Conservation (phyloP, 1,139 yeast genomes). For the Groenewaldozyma sp. region DNA sequence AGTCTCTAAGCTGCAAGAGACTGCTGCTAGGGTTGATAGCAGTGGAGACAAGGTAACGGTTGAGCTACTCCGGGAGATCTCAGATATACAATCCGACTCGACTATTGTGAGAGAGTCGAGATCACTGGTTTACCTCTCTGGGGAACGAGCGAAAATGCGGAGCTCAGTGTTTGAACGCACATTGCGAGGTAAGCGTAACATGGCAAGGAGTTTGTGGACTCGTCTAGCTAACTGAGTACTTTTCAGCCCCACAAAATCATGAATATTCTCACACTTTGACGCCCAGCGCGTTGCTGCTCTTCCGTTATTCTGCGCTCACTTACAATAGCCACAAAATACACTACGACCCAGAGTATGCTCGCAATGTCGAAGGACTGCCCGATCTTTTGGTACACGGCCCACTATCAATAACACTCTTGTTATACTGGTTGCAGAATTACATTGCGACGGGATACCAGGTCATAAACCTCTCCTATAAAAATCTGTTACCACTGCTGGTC, state of each 20-base stretch:
- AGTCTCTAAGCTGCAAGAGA: no score
- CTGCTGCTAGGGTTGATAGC: no score
- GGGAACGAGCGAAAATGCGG: slow-evolving; percentile 16
- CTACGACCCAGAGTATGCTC: slow-evolving; percentile 49
- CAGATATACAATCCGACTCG: no score
- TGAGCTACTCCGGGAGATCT: no score
- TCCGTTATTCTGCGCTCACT: slow-evolving; percentile 64
- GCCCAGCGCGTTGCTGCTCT: slow-evolving; percentile 31
- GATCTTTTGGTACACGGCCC: slow-evolving; percentile 76
- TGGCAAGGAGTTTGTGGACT: not conserved
- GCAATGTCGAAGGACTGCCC: slow-evolving; percentile 47
- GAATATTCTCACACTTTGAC: slow-evolving; percentile 17
- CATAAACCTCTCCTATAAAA: slow-evolving; percentile 40
- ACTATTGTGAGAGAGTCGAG: slow-evolving; percentile 26
- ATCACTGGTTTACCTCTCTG: slow-evolving; percentile 25
- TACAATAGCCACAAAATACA: slow-evolving; percentile 82
- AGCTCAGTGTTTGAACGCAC: slow-evolving; percentile 12
- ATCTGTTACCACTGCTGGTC: slow-evolving; percentile 41
- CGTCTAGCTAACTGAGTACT: not conserved
- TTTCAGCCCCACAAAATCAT: slow-evolving; percentile 13
- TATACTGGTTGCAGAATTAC: slow-evolving; percentile 36
- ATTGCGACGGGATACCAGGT: slow-evolving; percentile 12
- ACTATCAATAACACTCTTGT: slow-evolving; percentile 48
- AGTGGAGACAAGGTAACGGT: slow-evolving; percentile 27
- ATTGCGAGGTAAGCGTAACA: no score